These are phyloP conservation scores for Trichoderma oligosporum DNA, from an alignment of 2,329 filamentous ascomycete species.

Conservation along the genomic window DNA sequence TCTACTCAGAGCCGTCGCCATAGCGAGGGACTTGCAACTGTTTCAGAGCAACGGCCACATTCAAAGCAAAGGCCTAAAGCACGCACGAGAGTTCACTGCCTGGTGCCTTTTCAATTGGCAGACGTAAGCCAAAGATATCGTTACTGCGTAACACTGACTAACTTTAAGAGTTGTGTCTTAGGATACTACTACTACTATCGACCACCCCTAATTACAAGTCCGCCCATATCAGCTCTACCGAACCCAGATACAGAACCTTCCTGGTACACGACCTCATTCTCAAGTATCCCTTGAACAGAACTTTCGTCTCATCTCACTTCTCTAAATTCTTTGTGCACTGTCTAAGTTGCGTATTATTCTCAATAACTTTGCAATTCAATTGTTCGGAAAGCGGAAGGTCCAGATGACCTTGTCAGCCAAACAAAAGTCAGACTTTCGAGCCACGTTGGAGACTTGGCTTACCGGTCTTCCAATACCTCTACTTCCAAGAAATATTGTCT, in stretches of 20 bases:
- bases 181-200: conserved; percentile 8
- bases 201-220: conserved; percentile 25
- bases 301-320: conserved; percentile 24
- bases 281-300: conserved; percentile 28
- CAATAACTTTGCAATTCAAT: conserved; percentile 25
- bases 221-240: conserved; percentile 28
- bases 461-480: conserved; percentile 19
- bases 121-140: conserved; percentile 25
- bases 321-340: conserved; percentile 28
- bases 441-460: conserved; percentile 27
- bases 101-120: conserved; percentile 34
- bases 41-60: conserved; percentile 20
- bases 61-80: not conserved
- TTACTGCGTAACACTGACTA: not conserved
- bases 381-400: conserved; percentile 6
- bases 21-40: conserved; percentile 31
- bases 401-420: conserved; percentile 12
- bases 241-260: conserved; percentile 21
- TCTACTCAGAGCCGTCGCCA: conserved; percentile 27
- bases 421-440: conserved; percentile 19
- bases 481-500: conserved; percentile 24
- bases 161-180: not conserved
- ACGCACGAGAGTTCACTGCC: conserved; percentile 30
- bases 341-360: conserved; percentile 29
- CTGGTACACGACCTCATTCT: conserved; percentile 32